phyloP scores from a whole-genome alignment of 2,329 filamentous ascomycete species.

The Xylariaceae sp. region DNA sequence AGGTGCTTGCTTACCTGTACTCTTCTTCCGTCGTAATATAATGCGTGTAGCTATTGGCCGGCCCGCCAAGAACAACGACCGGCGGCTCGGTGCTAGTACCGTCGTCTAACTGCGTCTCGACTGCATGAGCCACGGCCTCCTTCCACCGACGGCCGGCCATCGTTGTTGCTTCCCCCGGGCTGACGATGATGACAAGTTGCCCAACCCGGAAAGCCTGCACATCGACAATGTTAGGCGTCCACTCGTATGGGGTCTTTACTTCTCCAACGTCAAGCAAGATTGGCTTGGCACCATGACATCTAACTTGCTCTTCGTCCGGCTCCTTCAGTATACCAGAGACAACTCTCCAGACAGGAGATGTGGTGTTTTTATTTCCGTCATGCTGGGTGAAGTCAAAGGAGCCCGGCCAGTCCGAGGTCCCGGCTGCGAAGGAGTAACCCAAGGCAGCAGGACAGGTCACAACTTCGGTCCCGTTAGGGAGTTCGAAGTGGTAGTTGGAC shows the following conservation, averaged over 20 bases:
- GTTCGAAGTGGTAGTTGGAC: slow-evolving; percentile 65
- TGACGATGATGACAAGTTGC: slow-evolving; percentile 76
- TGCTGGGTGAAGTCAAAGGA: slow-evolving; percentile 93
- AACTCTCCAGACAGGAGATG: slow-evolving; percentile 68
- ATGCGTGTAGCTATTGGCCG: slow-evolving; percentile 85
- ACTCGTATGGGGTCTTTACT: slow-evolving; percentile 70
- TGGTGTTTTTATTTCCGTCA: slow-evolving; percentile 61
- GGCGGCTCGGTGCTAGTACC: slow-evolving; percentile 42
- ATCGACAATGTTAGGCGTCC: slow-evolving; percentile 89
- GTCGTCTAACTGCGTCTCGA: slow-evolving; percentile 40
- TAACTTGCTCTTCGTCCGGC: slow-evolving; percentile 63
- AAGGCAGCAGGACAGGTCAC: slow-evolving; percentile 80
- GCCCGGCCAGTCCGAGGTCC: slow-evolving; percentile 86
- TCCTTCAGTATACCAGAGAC: slow-evolving; percentile 68
- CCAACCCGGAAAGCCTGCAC: slow-evolving; percentile 81
- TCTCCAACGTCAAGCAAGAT: slow-evolving; percentile 86
- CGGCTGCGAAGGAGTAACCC: slow-evolving; percentile 88
- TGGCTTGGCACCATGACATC: slow-evolving; percentile 76
- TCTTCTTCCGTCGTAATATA: slow-evolving; percentile 77
- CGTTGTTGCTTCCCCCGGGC: slow-evolving; percentile 82
- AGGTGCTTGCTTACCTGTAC: slow-evolving; percentile 56
- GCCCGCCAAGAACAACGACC: slow-evolving; percentile 78
- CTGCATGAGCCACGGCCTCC: slow-evolving; percentile 55
- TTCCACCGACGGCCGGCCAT: slow-evolving; percentile 91
- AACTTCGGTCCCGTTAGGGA: slow-evolving; percentile 65